These are phyloP conservation scores for Eucalyptus marginata DNA, from an alignment of 345 rosid genomes.

Conservation along the genomic window DNA sequence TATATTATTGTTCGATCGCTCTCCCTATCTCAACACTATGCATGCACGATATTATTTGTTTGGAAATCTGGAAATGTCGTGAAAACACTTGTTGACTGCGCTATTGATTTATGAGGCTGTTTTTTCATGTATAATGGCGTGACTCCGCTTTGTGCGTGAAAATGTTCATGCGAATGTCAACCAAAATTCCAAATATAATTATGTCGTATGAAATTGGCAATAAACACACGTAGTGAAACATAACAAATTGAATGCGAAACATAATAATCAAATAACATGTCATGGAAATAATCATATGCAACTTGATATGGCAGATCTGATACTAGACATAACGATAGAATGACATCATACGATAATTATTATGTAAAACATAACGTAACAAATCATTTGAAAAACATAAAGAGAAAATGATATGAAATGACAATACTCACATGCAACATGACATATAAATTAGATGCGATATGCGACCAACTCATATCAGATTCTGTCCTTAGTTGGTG, in stretches of 20 bases:
- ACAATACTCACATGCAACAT: not conserved
- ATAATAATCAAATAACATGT: not conserved
- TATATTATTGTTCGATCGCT: no score
- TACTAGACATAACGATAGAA: not conserved
- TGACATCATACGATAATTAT: not conserved
- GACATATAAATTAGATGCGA: not conserved
- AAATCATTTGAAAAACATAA: not conserved
- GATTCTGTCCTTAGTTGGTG: not conserved
- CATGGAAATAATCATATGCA: not conserved
- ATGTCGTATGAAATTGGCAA: not conserved
- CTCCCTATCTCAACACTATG: no score
- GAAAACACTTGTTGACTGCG: not conserved
- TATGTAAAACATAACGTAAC: not conserved
- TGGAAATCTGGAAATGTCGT: not conserved
- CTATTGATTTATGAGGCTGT: not conserved
- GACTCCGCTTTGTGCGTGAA: not conserved
- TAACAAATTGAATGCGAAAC: not conserved
- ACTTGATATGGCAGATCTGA: fast-evolving
- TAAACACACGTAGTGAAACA: not conserved
- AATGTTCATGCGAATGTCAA: not conserved
- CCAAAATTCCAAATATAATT: not conserved
- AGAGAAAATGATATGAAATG: not conserved
- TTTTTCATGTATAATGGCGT: not conserved
- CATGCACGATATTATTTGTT: not conserved
- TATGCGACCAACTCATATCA: not conserved